phyloP scores from a whole-genome alignment of 441 rosid species.

The Bocquillonia castaneifolia region DNA sequence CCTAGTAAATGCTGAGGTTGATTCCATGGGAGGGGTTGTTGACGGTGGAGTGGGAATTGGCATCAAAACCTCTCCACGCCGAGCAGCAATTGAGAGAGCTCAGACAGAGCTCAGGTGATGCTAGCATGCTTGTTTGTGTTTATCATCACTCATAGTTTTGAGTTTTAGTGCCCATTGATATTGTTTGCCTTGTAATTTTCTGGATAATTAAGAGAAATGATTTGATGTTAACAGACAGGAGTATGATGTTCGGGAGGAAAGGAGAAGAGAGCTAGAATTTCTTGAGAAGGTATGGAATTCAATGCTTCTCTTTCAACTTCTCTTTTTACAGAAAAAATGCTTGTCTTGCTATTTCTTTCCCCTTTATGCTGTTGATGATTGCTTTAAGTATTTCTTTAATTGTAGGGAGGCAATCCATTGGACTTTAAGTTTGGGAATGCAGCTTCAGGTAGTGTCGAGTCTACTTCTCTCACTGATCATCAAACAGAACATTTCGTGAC shows the following conservation, averaged over 20 bases:
- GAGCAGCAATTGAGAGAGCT: conserved; percentile 93
- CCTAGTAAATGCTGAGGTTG: conserved; percentile 96
- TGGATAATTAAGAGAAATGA: conserved; percentile 4
- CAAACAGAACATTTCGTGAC: conserved; percentile 76
- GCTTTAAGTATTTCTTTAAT: conserved; percentile 24
- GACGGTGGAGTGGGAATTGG: conserved; percentile 91
- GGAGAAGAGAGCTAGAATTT: conserved; percentile 93
- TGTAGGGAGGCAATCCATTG: conserved; percentile 98
- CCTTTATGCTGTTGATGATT: conserved; percentile 15
- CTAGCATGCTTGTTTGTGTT: conserved; percentile 18
- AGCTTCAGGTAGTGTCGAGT: conserved; percentile 83
- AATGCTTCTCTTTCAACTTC: conserved; percentile 24
- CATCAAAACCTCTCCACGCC: conserved; percentile 84
- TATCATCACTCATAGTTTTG: conserved; percentile 3
- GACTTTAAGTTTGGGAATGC: conserved; percentile 82
- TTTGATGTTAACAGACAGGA: conserved; percentile 66
- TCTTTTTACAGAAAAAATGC: not conserved
- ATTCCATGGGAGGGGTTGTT: conserved; percentile 99
- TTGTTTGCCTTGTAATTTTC: not conserved
- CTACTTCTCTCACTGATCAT: conserved; percentile 84
- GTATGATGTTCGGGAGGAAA: conserved; percentile 96
- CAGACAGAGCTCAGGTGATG: conserved; percentile 90
- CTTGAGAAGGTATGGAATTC: conserved; percentile 82
- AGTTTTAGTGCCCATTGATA: conserved; percentile 5
- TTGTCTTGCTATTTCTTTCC: conserved; percentile 19